Conservation (phyloP, 2,329 filamentous ascomycete genomes). For the Cladorrhinum sp. region DNA sequence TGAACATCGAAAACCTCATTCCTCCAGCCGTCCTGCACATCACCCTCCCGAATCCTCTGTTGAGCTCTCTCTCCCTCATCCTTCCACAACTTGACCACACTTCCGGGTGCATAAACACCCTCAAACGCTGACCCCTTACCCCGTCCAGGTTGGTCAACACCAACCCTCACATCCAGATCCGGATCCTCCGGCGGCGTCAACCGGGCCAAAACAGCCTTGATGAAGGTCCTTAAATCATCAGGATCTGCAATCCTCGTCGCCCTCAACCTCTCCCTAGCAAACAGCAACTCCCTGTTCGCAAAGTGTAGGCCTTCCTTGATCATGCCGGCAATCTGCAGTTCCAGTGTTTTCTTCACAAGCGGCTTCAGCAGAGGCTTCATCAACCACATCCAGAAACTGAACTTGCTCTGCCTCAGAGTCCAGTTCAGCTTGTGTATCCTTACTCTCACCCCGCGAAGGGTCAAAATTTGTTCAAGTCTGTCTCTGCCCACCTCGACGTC, state of each 20-base stretch:
- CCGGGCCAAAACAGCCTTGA: constrained; percentile 76
- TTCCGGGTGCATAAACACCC: constrained; percentile 83
- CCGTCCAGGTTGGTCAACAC: constrained; percentile 54
- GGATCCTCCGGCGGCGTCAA: constrained; percentile 70
- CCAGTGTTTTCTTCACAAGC: constrained; percentile 73
- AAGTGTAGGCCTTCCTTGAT: constrained; percentile 68
- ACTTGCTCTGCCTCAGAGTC: constrained; percentile 68
- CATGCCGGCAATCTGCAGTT: constrained; percentile 70
- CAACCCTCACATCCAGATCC: constrained; percentile 71
- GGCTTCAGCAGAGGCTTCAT: constrained; percentile 81
- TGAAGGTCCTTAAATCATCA: constrained; percentile 74
- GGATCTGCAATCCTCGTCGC: constrained; percentile 82
- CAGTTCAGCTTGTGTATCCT: constrained; percentile 86
- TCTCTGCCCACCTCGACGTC: constrained; percentile 81
- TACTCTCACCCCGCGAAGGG: constrained; percentile 71
- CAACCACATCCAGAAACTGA: constrained; percentile 75
- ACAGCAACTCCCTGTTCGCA: constrained; percentile 82
- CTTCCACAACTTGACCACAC: constrained; percentile 85
- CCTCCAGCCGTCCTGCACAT: constrained; percentile 66
- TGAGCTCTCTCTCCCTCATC: constrained; percentile 68
- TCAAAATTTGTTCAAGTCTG: constrained; percentile 75
- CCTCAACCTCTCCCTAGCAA: constrained; percentile 78
- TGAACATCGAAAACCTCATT: constrained; percentile 73
- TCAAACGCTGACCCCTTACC: constrained; percentile 60
- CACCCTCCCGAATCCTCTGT: constrained; percentile 72